A percentile compares a stretch with the other conserved stretches of the same genome.
These are phyloP conservation scores for Ramicandelaber brevisporus DNA, from an alignment of 192 early-diverging fungal species.

Conservation along the genomic window DNA sequence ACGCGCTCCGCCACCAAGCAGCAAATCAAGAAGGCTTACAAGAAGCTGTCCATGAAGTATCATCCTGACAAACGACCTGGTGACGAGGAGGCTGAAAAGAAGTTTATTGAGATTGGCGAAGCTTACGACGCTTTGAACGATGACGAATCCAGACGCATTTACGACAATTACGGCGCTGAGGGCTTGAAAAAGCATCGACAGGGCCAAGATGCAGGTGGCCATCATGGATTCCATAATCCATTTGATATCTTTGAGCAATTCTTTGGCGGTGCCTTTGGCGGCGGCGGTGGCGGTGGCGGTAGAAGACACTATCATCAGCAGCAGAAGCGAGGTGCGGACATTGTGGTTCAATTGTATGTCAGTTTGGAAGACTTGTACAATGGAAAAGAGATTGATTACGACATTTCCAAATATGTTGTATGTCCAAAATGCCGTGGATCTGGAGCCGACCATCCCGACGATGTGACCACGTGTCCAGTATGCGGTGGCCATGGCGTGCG, in stretches of 20 bases:
- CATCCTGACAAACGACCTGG: slow-evolving; percentile 75
- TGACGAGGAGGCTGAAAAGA: slow-evolving; percentile 55
- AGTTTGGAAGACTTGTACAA: slow-evolving; percentile 77
- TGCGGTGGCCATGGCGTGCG: slow-evolving; percentile 64
- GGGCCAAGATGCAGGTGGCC: slow-evolving; percentile 13
- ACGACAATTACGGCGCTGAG: slow-evolving; percentile 89
- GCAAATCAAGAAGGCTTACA: slow-evolving; percentile 91
- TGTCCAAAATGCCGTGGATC: slow-evolving; percentile 82
- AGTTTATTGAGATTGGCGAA: slow-evolving; percentile 69
- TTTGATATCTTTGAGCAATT: slow-evolving; percentile 96
- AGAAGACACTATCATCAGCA: slow-evolving; percentile 8
- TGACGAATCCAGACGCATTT: slow-evolving; percentile 72
- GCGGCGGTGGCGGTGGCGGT: slow-evolving; percentile 19
- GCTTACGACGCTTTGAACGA: slow-evolving; percentile 88
- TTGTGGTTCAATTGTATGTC: slow-evolving; percentile 51
- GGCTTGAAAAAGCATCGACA: slow-evolving; percentile 55
- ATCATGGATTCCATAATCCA: slow-evolving; percentile 58
- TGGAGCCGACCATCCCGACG: slow-evolving; percentile 61
- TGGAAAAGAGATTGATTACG: slow-evolving; percentile 62
- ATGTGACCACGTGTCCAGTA: slow-evolving; percentile 52
- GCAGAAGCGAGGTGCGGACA: slow-evolving; percentile 64
- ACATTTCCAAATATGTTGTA: slow-evolving; percentile 81
- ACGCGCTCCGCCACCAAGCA: slow-evolving; percentile 45
- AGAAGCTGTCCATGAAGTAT: slow-evolving; percentile 63
- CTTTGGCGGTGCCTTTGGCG: slow-evolving; percentile 39